These are phyloP conservation scores for Sonneratia caseolaris DNA, from an alignment of 345 rosid genomes.

Conservation along the genomic window DNA sequence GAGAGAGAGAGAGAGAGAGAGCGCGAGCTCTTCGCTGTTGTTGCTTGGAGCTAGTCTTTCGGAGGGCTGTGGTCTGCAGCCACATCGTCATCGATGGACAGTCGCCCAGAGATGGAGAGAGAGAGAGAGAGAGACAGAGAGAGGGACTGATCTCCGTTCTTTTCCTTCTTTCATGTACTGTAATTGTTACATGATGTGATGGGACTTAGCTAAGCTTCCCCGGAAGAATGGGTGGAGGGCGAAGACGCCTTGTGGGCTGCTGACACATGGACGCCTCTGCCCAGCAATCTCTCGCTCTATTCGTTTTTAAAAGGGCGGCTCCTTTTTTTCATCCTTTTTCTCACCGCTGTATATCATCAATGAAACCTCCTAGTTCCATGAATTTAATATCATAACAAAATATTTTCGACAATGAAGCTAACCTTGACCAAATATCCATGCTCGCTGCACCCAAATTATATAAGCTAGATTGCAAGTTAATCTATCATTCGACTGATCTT, in stretches of 20 bases:
- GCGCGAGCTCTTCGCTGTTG: not conserved
- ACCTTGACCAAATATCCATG: too few relatives aligned
- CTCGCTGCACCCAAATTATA: too few relatives aligned
- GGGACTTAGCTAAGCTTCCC: not conserved
- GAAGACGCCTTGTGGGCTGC: not conserved
- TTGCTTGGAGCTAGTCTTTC: not conserved
- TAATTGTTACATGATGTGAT: not conserved
- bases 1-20: conserved; percentile 1
- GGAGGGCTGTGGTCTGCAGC: not conserved
- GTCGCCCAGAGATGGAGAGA: not conserved
- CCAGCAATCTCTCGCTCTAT: not conserved
- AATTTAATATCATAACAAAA: not conserved
- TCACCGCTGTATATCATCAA: too few relatives aligned
- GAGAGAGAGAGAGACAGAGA: too few relatives aligned
- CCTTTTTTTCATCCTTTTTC: not conserved
- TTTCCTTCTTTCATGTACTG: not conserved
- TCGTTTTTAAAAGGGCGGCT: not conserved
- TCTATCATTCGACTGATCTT: too few relatives aligned
- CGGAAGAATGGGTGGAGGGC: not conserved
- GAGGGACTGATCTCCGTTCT: not conserved
- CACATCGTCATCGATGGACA: not conserved
- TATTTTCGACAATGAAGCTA: not conserved
- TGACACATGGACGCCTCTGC: not conserved
- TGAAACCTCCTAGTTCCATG: too few relatives aligned
- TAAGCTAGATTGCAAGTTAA: too few relatives aligned